Percentiles rank a stretch among this genome's conserved stretches.
Conservation (phyloP, 345 rosid species). For the Acer yangbiense region DNA sequence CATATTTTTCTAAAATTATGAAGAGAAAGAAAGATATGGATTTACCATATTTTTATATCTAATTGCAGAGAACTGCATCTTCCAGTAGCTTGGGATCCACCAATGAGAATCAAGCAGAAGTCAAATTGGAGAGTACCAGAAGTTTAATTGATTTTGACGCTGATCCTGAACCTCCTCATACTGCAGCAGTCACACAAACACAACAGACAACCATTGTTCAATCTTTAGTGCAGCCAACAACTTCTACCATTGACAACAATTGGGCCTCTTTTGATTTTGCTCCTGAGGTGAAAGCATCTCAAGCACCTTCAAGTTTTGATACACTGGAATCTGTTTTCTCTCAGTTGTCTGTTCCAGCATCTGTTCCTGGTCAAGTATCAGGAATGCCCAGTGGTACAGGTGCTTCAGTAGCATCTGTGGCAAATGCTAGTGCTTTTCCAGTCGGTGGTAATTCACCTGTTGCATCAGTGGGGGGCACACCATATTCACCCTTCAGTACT, state of each 20-base stretch:
- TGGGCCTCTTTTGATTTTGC: conserved; percentile 80
- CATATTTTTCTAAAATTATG: conserved; percentile 4
- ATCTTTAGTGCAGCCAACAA: conserved; percentile 39
- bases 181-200: conserved; percentile 42
- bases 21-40: conserved; percentile 11
- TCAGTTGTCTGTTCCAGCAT: conserved; percentile 57
- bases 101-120: conserved; percentile 65
- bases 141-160: conserved; percentile 97
- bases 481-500: conserved; percentile 23
- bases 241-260: conserved; percentile 50
- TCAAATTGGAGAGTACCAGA: conserved; percentile 52
- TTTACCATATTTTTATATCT: conserved; percentile 26
- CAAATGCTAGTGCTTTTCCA: conserved; percentile 33
- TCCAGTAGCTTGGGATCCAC: conserved; percentile 66
- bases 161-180: conserved; percentile 64
- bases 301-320: conserved; percentile 52
- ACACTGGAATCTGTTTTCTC: conserved; percentile 81
- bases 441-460: conserved; percentile 28
- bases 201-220: conserved; percentile 44
- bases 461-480: conserved; percentile 30
- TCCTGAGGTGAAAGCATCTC: conserved; percentile 51
- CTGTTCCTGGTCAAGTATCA: conserved; percentile 49
- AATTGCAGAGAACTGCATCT: conserved; percentile 69
- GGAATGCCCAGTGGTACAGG: conserved; percentile 36
- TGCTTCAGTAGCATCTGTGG: conserved; percentile 30